Base-by-base conservation (phyloP, 163 green algal genomes). In the Scenedesmus sp. region DNA sequence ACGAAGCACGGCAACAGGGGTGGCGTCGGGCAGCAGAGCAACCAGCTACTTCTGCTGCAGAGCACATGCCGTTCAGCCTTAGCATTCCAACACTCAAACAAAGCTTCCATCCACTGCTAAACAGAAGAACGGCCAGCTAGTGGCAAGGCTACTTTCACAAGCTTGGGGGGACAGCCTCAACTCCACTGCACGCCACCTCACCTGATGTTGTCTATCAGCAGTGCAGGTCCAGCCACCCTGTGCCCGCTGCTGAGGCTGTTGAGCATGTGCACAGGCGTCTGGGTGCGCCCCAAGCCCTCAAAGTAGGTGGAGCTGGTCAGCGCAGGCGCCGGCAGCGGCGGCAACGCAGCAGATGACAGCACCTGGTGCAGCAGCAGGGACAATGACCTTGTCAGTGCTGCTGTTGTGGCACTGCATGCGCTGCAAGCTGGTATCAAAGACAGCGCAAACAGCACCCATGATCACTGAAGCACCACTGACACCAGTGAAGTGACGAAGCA, bases 191-290 rank as follows among this genome's bases (percentile, higher is more conserved):
- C 6, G 65, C 1, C 26, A 9, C 20, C 85, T 35, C 70, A 90
- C 85, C 85, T 92, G 90, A 98, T 98, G 83, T 96, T 85, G 90
- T 99, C 96, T 40, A 99, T 97, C 0, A 99, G 89, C 43, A 99
- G 95, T 53, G 97, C 97, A 1, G 97, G 97, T 1, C 97, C 97
- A 0, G 42, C 46, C 24, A 99, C 65, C 0, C 24, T 37, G 73
- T 97, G 94, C 0, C 96, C 95, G 3, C 94, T 90, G n/a, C 43
- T 3, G 33, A 99, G 89, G 4, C 93, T 80, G 33, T 92, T 72
- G 44, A 99, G 93, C 30, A 91, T 37, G 94, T 96, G 98, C 42
- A 96, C 96, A 3, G 96, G 94, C 1, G 97, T 99, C 51, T 87
- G 53, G 92, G 96, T 92, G 18, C 95, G 90, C 1, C 96, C 97